Percentiles rank a stretch among this genome's conserved stretches.
Conservation (phyloP, 805 yeast species). For the Teunomyces pallodes region DNA sequence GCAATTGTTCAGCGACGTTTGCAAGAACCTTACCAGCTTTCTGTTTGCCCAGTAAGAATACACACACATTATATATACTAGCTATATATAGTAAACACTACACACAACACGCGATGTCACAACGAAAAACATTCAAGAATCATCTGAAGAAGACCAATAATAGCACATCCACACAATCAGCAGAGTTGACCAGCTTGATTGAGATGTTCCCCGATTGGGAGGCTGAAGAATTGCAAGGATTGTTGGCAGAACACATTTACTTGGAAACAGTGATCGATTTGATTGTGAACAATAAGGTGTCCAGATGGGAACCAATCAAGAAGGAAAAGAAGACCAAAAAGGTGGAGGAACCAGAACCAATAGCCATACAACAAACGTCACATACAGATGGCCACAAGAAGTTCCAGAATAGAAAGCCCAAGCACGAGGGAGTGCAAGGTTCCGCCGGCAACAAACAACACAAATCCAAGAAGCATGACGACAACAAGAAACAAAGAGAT, state of each 20-base stretch:
- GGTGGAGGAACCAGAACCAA: constrained; percentile 10
- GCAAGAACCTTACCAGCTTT: background rate
- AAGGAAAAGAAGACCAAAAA: constrained; percentile 52
- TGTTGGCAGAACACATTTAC: constrained; percentile 71
- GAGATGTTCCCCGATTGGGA: constrained; percentile 97
- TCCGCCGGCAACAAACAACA: background rate
- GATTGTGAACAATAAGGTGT: constrained; percentile 85
- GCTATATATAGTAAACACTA: constrained; percentile 1
- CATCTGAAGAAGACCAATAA: constrained; percentile 40
- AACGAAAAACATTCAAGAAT: constrained; percentile 44
- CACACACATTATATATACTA: constrained; percentile 1
- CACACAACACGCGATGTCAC: constrained; percentile 11
- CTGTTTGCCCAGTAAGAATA: background rate
- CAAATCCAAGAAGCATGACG: constrained; percentile 4
- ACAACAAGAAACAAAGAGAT: constrained; percentile 7
- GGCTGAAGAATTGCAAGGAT: constrained; percentile 72
- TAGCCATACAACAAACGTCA: constrained; percentile 5
- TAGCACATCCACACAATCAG: constrained; percentile 15
- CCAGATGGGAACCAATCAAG: constrained; percentile 92
- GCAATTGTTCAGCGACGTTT: constrained; percentile 2
- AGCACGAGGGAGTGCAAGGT: constrained; percentile 2
- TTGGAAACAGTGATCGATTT: constrained; percentile 79
- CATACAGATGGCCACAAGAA: constrained; percentile 1
- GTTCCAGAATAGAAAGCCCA: constrained; percentile 1
- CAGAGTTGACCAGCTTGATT: constrained; percentile 53